Percentiles rank a stretch among this genome's conserved stretches.
These are phyloP conservation scores for Reticulascus tulasneorum DNA, from an alignment of 2,329 filamentous ascomycete species.

Conservation along the genomic window DNA sequence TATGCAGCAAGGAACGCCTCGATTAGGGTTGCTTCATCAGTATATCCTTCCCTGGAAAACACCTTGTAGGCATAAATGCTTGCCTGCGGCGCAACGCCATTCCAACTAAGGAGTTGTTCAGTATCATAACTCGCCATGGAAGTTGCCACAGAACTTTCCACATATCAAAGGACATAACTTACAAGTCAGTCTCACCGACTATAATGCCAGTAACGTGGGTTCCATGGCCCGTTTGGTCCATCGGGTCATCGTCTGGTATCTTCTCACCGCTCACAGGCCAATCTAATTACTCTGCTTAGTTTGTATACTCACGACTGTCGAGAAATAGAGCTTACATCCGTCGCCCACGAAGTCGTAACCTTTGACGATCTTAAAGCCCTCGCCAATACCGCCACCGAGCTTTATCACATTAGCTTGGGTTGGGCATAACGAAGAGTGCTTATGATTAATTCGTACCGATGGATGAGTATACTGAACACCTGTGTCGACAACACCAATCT, in stretches of 20 bases:
- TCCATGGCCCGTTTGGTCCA: constrained; percentile 56
- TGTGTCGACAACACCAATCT: constrained; percentile 36
- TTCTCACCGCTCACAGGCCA: constrained; percentile 20
- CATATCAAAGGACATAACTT: constrained; percentile 2
- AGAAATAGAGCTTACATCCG: background rate
- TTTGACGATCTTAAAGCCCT: background rate
- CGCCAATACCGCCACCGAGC: constrained; percentile 5
- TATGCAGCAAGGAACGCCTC: constrained; percentile 31
- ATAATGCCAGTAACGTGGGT: constrained; percentile 61
- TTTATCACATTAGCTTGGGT: constrained; percentile 1
- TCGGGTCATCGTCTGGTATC: constrained; percentile 46
- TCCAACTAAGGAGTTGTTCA: constrained; percentile 1
- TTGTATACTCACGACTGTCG: background rate
- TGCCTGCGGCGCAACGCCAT: constrained; percentile 23
- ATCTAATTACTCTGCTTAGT: background rate
- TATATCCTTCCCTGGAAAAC: constrained; percentile 9
- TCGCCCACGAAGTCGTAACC: constrained; percentile 7
- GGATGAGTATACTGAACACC: constrained; percentile 36
- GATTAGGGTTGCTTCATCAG: constrained; percentile 34
- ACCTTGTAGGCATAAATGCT: constrained; percentile 23
- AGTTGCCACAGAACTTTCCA: background rate
- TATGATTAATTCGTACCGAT: constrained; percentile 21
- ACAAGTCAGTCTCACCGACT: constrained; percentile 47
- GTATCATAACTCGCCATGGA: background rate
- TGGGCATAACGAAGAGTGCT: too few relatives aligned